Base-by-base conservation (phyloP, 768 basidiomycete genomes). In the Suillus variegatus region DNA sequence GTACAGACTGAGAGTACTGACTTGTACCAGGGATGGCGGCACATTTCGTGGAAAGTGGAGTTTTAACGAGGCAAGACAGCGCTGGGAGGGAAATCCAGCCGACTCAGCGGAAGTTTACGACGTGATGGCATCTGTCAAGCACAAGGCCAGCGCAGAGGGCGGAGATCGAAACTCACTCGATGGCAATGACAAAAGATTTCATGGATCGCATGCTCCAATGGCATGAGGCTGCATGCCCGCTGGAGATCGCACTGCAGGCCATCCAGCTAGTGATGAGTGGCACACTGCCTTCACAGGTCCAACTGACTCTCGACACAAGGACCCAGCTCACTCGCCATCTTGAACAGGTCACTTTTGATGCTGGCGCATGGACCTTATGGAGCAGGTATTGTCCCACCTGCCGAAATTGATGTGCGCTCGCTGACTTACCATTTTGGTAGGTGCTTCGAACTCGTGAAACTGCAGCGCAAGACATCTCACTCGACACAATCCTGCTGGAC, bases 381-480 rank as follows among this genome's bases (percentile, higher is more conserved):
- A 38, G 38, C 38, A 12, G 38, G 38, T 38, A 12, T 38, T 12
- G 10, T 38, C 38, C 38, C 2, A 0, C 38, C 38, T 38, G 38
- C 10, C 38, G 1, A 38, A 38, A 38, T 38, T 38, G 38, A 38
- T 38, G 38, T 12, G 38, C 38, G 2, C 38, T 38, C 38, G 0
- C 38, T 38, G 9, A 38, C 38, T 38, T 38, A 1, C 38, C 10
- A 38, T 38, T 38, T 38, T 41, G 40, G 40, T 13, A 80, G 77
- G 49, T 75, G 74, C 65, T 77, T 75, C 36, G 76, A 81, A 63
- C 65, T 74, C 3, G 64, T 74, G 16, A 67, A 70, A 10, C 35
- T 80, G 3, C 68, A 73, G 43, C 14, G 62, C 4, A 54, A 2
- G 67, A 79, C 41, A 41, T 79, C 36, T 67, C 62, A 1, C 20